A percentile compares a stretch with the other conserved stretches of the same genome.
These are phyloP conservation scores for Kwoniella mangroviensis DNA, from an alignment of 768 basidiomycete species.

Conservation along the genomic window DNA sequence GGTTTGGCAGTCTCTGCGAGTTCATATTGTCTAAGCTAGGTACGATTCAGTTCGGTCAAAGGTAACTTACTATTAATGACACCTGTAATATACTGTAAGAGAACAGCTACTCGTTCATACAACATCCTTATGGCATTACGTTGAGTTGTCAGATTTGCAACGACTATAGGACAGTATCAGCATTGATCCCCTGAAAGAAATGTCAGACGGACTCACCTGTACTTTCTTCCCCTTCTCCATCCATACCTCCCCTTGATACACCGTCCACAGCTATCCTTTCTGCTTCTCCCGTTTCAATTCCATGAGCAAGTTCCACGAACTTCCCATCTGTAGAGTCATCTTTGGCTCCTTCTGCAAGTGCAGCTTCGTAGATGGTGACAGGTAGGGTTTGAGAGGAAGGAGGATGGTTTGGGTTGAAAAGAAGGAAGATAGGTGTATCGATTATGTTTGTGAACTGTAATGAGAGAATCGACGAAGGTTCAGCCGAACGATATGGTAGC, in stretches of 20 bases:
- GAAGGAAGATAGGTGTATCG: conserved; percentile 84
- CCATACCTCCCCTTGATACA: conserved; percentile 71
- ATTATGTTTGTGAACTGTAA: conserved; percentile 78
- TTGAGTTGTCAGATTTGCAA: conserved; percentile 87
- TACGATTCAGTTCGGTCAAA: not conserved
- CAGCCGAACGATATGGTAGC: too few relatives aligned
- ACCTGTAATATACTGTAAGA: conserved; percentile 82
- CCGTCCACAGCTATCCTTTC: conserved; percentile 98
- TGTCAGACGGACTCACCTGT: conserved; percentile 65
- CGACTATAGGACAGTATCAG: conserved; percentile 64
- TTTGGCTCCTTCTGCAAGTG: conserved; percentile 69
- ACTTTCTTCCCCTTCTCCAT: conserved; percentile 67
- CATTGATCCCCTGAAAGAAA: too few relatives aligned
- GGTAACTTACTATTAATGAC: conserved; percentile 69
- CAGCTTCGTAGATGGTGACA: conserved; percentile 90
- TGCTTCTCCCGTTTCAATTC: conserved; percentile 95
- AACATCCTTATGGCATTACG: conserved; percentile 96
- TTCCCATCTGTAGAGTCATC: conserved; percentile 66
- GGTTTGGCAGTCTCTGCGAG: conserved; percentile 69
- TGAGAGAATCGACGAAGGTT: too few relatives aligned
- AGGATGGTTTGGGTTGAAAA: conserved; percentile 62
- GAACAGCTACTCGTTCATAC: conserved; percentile 81
- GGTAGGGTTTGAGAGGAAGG: conserved; percentile 72
- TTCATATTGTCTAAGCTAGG: not conserved
- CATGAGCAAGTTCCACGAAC: conserved; percentile 83